phyloP scores from a whole-genome alignment of 2,329 filamentous ascomycete species.

The Aspergillus luchuensis region DNA sequence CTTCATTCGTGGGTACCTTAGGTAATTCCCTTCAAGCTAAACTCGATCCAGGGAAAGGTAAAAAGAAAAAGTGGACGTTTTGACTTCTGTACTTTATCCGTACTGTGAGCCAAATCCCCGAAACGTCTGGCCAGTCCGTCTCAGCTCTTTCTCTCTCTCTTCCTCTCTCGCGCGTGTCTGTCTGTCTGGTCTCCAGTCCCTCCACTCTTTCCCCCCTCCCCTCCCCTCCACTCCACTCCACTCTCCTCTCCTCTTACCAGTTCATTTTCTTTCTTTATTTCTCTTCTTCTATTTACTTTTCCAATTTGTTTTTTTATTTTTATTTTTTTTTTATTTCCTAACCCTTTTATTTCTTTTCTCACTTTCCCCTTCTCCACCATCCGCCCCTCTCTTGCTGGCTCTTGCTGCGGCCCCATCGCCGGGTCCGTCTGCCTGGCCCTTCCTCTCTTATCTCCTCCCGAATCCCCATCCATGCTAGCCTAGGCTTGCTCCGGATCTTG shows the following conservation, averaged over 20 bases:
- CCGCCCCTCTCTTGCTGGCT: not conserved
- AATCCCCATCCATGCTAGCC: conserved; percentile 6
- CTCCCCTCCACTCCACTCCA: not conserved
- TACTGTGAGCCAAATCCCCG: conserved; percentile 2
- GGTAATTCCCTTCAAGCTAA: conserved; percentile 13
- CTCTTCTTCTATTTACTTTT: not conserved
- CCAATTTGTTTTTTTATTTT: not conserved
- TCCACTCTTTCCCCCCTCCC: not conserved
- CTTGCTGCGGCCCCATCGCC: conserved; percentile 14
- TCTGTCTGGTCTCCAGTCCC: not conserved
- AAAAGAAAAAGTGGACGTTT: too few relatives aligned
- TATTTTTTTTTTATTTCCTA: not conserved
- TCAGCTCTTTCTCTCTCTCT: not conserved
- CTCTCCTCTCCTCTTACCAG: not conserved
- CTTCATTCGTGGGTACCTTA: conserved; percentile 17
- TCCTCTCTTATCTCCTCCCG: conserved; percentile 14
- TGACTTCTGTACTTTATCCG: too few relatives aligned
- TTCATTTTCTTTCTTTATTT: not conserved
- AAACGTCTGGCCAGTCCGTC: not conserved
- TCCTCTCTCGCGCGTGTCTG: conserved; percentile 1
- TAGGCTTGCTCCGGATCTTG: conserved; percentile 20
- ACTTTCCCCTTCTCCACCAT: conserved; percentile 2
- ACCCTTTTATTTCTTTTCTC: not conserved
- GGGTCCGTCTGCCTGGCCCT: conserved; percentile 15
- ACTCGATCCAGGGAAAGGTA: conserved; percentile 11